Base-by-base conservation (phyloP, 345 rosid species). In the Syzygium oleosum region DNA sequence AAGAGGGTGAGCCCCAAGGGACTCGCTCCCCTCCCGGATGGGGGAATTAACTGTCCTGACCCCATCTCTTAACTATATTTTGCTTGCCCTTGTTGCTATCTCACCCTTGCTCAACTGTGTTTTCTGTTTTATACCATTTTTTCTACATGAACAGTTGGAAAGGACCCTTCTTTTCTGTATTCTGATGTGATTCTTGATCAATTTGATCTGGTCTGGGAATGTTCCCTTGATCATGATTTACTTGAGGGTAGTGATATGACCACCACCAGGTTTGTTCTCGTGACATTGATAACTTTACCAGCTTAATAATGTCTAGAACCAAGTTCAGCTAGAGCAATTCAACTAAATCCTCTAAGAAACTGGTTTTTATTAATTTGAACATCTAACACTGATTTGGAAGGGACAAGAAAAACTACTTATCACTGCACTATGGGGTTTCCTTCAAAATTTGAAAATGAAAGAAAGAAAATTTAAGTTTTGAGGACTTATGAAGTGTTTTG, bases 1-100 rank as follows among this genome's bases (percentile, higher is more conserved):
- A 89, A 87, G 88, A 59, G 92, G 89, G 43, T 84, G 80, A 38
- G 58, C 61, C 51, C 91, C 92, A 29, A 38, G 46, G 85, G 93
- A 92, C 91, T 86, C 92, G 94, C 84, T 92, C 90, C 15, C 89
- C 86, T 53, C 86, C 56, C 34, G 65, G 51, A 80, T 46, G 52
- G 61, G 88, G 85, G 79, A 86, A 79, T 87, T 56, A 13, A 65
- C 53, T 87, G 59, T 51, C 56, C 56, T 84, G 52, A 84, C 56
- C 12, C 55, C 56, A 46, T 52, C 56, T 52, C 51, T 84, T 84
- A 27, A 29, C 56, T 84, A 25, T 84, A 49, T 84, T 84, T 84
- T 84, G 52, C 85, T 51, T 84, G 38, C 56, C 55, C 55, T 23
- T 84, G 17, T 84, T n/a, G 80, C 43, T 73, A n/a, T n/a, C 31